Percentiles rank a stretch among this genome's conserved stretches.
Conservation (phyloP, 805 yeast species). For the Candida pseudoglaebosa region DNA sequence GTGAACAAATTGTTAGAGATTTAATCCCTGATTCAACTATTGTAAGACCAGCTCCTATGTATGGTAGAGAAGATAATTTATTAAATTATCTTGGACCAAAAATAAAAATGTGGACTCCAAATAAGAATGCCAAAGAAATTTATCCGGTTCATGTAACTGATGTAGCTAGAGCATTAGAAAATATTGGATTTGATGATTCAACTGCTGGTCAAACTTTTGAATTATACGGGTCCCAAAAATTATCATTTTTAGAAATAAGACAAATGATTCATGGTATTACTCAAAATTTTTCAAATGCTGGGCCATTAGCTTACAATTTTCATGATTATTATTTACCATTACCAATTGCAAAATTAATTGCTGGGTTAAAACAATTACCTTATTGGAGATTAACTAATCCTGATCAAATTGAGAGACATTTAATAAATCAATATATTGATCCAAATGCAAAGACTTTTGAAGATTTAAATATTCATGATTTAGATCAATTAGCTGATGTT, state of each 20-base stretch:
- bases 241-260: constrained; percentile 59
- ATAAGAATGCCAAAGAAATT: constrained; percentile 56
- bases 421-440: constrained; percentile 62
- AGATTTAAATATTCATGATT: constrained; percentile 61
- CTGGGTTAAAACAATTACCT: constrained; percentile 37
- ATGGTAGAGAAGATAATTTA: constrained; percentile 68
- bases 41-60: constrained; percentile 81
- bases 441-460: constrained; percentile 57
- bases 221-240: constrained; percentile 67
- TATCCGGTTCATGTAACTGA: constrained; percentile 75
- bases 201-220: constrained; percentile 76
- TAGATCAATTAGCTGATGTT: constrained; percentile 40
- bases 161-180: constrained; percentile 75
- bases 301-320: constrained; percentile 41
- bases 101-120: constrained; percentile 61
- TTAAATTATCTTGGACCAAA: constrained; percentile 55
- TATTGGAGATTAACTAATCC: constrained; percentile 55
- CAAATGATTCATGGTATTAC: constrained; percentile 66
- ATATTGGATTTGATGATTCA: constrained; percentile 75
- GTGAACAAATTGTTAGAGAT: constrained; percentile 67
- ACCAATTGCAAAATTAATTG: constrained; percentile 41
- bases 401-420: constrained; percentile 72
- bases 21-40: constrained; percentile 73
- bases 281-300: constrained; percentile 42
- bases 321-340: constrained; percentile 44